Percentiles rank a stretch among this genome's conserved stretches.
Evolutionary conservation across 257 asterid species (phyloP).

Genomic region (Catharanthus roseus): DNA sequence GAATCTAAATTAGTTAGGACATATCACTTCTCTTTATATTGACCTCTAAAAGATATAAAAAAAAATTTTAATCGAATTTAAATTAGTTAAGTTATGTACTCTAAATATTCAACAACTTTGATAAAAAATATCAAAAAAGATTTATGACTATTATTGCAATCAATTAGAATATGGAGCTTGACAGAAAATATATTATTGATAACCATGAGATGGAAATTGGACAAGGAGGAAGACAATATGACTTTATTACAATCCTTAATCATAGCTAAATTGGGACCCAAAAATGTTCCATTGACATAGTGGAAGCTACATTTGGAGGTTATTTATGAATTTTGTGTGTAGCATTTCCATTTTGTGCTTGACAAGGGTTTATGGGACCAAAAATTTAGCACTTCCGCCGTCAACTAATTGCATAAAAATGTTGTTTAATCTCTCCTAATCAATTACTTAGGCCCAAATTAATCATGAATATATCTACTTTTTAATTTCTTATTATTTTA

Average conservation of each 20-base stretch:
- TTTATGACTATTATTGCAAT: too few relatives aligned
- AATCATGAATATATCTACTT: conserved; percentile 22
- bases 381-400: conserved; percentile 67
- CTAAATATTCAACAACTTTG: too few relatives aligned
- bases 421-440: conserved; percentile 22
- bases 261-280: conserved; percentile 51
- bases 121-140: too few relatives aligned
- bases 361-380: conserved; percentile 45
- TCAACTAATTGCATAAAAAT: conserved; percentile 26
- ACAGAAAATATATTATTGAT: too few relatives aligned
- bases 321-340: conserved; percentile 12
- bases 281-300: conserved; percentile 26
- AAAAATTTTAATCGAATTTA: too few relatives aligned
- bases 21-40: too few relatives aligned
- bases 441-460: conserved; percentile 28
- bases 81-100: too few relatives aligned
- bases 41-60: too few relatives aligned
- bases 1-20: too few relatives aligned
- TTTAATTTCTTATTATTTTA: background rate
- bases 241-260: conserved; percentile 53
- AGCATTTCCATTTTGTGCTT: conserved; percentile 19
- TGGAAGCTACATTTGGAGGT: conserved; percentile 40
- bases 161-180: too few relatives aligned
- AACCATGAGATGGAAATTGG: conserved; percentile 33
- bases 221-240: conserved; percentile 27